Conservation (phyloP, 768 basidiomycete genomes). For the Rhizopogon roseolus region DNA sequence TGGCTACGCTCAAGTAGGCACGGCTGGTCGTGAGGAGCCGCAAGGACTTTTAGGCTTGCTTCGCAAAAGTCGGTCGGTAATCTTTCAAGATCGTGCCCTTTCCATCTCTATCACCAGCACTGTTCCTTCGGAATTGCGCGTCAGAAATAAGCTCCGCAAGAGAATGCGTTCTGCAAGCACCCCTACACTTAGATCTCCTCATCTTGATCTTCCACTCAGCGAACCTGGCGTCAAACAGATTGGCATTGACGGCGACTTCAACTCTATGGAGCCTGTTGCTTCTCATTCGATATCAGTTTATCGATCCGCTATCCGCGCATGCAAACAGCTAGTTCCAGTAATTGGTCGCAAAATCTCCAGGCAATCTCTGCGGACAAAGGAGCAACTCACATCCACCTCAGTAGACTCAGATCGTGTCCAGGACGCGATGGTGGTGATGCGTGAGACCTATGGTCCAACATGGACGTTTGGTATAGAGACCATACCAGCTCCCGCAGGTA, state of each 20-base stretch:
- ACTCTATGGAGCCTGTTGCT: not conserved
- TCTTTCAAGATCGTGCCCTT: conserved; percentile 10
- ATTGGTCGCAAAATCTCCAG: conserved; percentile 3
- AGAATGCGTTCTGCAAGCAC: conserved; percentile 30
- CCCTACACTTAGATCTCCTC: conserved; percentile 12
- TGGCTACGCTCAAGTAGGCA: not conserved
- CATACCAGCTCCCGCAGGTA: not conserved
- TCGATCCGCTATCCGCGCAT: conserved; percentile 1
- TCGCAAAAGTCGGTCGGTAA: conserved; percentile 19
- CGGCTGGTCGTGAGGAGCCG: conserved; percentile 10
- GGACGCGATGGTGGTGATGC: not conserved
- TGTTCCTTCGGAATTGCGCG: conserved; percentile 22
- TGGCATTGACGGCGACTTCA: conserved; percentile 36
- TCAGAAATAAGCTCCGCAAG: conserved; percentile 36
- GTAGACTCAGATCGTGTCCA: not conserved
- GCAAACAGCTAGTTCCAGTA: not conserved
- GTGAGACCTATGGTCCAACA: conserved; percentile 1
- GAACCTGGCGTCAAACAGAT: conserved; percentile 27
- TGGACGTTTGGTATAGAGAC: conserved; percentile 1
- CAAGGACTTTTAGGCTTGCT: conserved; percentile 21
- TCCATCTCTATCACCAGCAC: conserved; percentile 33
- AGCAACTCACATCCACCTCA: not conserved
- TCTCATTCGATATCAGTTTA: not conserved
- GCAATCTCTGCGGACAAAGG: not conserved
- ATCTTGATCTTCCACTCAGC: conserved; percentile 12